These are phyloP conservation scores for Litchi chinensis DNA, from an alignment of 345 rosid species.

Conservation along the genomic window DNA sequence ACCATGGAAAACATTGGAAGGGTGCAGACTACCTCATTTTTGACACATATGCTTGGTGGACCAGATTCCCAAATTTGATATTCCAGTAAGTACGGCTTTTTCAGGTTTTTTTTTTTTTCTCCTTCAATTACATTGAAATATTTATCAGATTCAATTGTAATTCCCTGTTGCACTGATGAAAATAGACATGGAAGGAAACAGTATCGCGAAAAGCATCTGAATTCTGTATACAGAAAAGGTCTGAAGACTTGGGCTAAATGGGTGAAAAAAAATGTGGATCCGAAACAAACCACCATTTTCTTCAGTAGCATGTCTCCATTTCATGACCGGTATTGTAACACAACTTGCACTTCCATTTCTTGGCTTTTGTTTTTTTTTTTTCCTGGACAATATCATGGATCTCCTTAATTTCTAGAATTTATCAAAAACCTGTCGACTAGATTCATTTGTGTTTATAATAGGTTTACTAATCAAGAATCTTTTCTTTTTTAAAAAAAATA, in stretches of 20 bases:
- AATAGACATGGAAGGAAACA: conserved; percentile 39
- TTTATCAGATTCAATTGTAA: not conserved
- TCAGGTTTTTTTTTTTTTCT: not conserved
- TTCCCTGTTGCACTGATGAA: not conserved
- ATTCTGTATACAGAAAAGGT: conserved; percentile 50
- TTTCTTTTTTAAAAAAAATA: too few relatives aligned
- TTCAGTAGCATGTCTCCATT: conserved; percentile 92
- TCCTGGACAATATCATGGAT: not conserved
- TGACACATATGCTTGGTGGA: conserved; percentile 72
- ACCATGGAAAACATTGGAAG: conserved; percentile 58
- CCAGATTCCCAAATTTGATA: conserved; percentile 44
- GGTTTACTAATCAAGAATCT: too few relatives aligned
- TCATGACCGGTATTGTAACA: conserved; percentile 60
- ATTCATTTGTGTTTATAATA: too few relatives aligned
- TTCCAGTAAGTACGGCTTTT: conserved; percentile 39
- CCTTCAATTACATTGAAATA: not conserved
- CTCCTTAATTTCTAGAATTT: not conserved
- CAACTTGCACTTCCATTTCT: not conserved
- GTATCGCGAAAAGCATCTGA: conserved; percentile 54
- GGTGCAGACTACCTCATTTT: conserved; percentile 51
- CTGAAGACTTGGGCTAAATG: conserved; percentile 66
- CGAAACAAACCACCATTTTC: conserved; percentile 77
- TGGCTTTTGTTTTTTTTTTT: too few relatives aligned
- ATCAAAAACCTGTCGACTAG: not conserved
- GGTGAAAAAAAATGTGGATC: conserved; percentile 64